Percentiles rank a stretch among this genome's conserved stretches.
Conservation (phyloP, 176 grass and related monocot species). For the Phragmites australis region DNA sequence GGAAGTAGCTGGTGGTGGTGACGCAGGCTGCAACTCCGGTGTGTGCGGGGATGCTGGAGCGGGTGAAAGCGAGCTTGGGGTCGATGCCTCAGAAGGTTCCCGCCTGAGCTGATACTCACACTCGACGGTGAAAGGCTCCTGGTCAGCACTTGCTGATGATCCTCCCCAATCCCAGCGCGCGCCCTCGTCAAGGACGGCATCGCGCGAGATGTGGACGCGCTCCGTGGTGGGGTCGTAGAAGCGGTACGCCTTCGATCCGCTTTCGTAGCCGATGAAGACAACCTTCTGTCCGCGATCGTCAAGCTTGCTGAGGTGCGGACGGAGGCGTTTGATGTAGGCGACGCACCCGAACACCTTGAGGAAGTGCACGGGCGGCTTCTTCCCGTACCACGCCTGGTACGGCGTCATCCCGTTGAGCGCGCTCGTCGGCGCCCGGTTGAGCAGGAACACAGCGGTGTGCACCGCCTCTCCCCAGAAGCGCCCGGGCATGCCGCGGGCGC, state of each 20-base stretch:
- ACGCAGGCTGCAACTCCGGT: too few species aligned
- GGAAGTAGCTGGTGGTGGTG: background rate
- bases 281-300: background rate
- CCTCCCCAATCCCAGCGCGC: background rate
- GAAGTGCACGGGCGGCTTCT: background rate
- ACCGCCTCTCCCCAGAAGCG: background rate
- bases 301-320: background rate
- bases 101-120: too few species aligned
- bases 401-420: background rate
- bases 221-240: background rate
- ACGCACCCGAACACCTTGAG: background rate
- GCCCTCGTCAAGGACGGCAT: background rate
- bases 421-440: background rate
- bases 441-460: background rate
- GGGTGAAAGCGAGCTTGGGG: too few species aligned
- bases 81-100: too few species aligned
- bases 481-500: background rate
- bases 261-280: background rate
- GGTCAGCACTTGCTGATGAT: background rate
- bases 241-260: background rate
- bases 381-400: background rate
- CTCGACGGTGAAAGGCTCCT: background rate
- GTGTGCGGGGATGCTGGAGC: too few species aligned
- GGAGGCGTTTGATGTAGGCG: background rate
- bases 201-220: background rate